Evolutionary conservation across 331 rosid genomes (phyloP).

Genomic region (Saraca asoca): DNA sequence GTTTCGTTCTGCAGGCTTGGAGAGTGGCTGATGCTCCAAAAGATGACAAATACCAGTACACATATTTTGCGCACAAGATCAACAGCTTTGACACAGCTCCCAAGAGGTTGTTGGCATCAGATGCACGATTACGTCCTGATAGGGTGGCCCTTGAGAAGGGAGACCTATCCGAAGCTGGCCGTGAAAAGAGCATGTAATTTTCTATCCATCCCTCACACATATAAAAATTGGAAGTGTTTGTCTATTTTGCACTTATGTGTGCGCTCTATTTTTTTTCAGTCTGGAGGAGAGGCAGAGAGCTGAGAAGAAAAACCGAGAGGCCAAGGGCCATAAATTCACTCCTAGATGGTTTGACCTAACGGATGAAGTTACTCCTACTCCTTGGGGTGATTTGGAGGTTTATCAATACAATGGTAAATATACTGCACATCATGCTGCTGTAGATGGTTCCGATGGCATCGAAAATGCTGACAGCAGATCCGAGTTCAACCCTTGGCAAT

Average conservation of each 20-base stretch:
- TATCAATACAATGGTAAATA: constrained; percentile 75
- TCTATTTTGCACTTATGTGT: not conserved
- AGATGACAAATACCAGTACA: constrained; percentile 69
- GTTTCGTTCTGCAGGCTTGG: constrained; percentile 70
- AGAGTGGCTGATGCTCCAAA: constrained; percentile 68
- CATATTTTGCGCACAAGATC: constrained; percentile 79
- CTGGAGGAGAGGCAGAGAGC: constrained; percentile 91
- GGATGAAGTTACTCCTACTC: constrained; percentile 71
- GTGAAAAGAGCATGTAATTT: constrained; percentile 76
- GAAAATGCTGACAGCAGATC: constrained; percentile 48
- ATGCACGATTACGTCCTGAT: constrained; percentile 95
- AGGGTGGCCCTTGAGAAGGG: constrained; percentile 86
- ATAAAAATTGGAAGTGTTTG: too few species aligned
- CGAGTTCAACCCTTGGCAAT: constrained; percentile 93
- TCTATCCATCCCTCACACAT: constrained; percentile 14
- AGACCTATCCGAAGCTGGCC: constrained; percentile 77
- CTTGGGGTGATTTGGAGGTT: constrained; percentile 94
- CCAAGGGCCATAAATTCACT: constrained; percentile 50
- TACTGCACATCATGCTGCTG: constrained; percentile 54
- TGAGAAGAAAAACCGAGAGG: constrained; percentile 74
- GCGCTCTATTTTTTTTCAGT: constrained; percentile 36
- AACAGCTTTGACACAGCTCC: constrained; percentile 93
- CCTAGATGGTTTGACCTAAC: constrained; percentile 90
- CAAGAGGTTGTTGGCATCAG: constrained; percentile 73
- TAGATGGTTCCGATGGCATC: constrained; percentile 47